These are phyloP conservation scores for Prunus padus DNA, from an alignment of 306 rosid species.

Conservation along the genomic window DNA sequence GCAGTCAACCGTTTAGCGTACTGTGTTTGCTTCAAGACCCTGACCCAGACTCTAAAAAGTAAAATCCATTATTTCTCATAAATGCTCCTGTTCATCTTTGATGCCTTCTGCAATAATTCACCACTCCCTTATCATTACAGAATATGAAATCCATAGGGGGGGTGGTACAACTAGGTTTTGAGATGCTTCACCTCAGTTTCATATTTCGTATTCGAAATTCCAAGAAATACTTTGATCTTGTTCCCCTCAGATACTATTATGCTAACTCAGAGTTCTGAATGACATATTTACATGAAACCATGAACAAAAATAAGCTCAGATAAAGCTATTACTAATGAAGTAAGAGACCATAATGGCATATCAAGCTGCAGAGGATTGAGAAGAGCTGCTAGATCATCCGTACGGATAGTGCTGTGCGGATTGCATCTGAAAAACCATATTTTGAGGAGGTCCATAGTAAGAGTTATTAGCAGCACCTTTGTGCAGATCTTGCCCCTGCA, in stretches of 20 bases:
- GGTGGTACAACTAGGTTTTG: slow-evolving; percentile 3
- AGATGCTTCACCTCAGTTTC: slow-evolving; percentile 29
- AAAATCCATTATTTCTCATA: background rate
- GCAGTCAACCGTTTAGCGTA: background rate
- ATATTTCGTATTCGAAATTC: slow-evolving; percentile 23
- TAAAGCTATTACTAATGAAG: slow-evolving; percentile 34
- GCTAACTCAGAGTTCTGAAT: slow-evolving; percentile 39
- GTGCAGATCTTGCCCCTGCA: slow-evolving; percentile 51
- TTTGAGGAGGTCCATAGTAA: slow-evolving; percentile 63
- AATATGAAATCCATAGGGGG: background rate
- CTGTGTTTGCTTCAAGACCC: background rate
- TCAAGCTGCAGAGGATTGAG: slow-evolving; percentile 35
- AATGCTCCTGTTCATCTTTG: background rate
- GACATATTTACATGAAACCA: slow-evolving; percentile 59
- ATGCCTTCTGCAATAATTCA: slow-evolving; percentile 22
- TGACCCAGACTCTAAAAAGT: background rate
- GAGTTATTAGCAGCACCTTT: slow-evolving; percentile 46
- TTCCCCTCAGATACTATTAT: slow-evolving; percentile 33
- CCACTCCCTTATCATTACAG: background rate
- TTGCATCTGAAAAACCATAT: slow-evolving; percentile 69
- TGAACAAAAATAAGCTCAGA: slow-evolving; percentile 24
- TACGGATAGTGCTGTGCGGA: slow-evolving; percentile 49
- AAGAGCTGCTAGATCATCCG: slow-evolving; percentile 37
- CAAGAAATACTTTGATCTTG: slow-evolving; percentile 23
- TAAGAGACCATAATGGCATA: slow-evolving; percentile 33